A percentile compares a stretch with the other conserved stretches of the same genome.
These are phyloP conservation scores for Ogataea zsoltii DNA, from an alignment of 805 yeast genomes.

Conservation along the genomic window DNA sequence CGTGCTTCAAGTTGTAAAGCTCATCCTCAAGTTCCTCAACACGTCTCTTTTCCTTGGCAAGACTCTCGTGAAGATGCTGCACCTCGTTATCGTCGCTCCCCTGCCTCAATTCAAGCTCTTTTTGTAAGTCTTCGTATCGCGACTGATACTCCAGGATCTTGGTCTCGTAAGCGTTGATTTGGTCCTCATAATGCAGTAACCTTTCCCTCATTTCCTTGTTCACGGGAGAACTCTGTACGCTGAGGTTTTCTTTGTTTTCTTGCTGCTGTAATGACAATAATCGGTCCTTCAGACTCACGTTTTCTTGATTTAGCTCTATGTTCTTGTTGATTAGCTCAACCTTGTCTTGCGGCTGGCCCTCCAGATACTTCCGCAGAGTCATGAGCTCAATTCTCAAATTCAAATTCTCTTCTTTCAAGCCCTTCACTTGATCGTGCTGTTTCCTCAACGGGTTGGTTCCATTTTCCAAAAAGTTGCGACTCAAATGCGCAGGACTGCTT, in stretches of 20 bases:
- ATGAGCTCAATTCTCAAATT: constrained; percentile 44
- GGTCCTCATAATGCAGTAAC: constrained; percentile 7
- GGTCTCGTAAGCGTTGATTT: constrained; percentile 9
- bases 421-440: constrained; percentile 30
- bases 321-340: constrained; percentile 39
- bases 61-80: constrained; percentile 1
- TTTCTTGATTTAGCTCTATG: constrained; percentile 35
- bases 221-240: constrained; percentile 1
- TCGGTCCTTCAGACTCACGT: constrained; percentile 15
- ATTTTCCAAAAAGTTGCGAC: constrained; percentile 16
- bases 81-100: constrained; percentile 4
- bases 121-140: constrained; percentile 9
- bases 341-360: constrained; percentile 45
- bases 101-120: constrained; percentile 7
- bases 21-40: constrained; percentile 13
- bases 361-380: constrained; percentile 39
- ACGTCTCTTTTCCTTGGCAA: constrained; percentile 10
- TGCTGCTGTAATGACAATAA: constrained; percentile 1
- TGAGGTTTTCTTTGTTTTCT: constrained; percentile 14
- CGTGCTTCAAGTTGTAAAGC: constrained; percentile 15
- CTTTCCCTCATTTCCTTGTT: constrained; percentile 8
- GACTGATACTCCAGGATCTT: constrained; percentile 10
- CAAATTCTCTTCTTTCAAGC: constrained; percentile 42
- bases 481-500: too few relatives aligned
- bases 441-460: constrained; percentile 26